Evolutionary conservation across 331 rosid genomes (phyloP), one percentile per base, ranked within the genome.

Genomic region (Ulmus americana): DNA sequence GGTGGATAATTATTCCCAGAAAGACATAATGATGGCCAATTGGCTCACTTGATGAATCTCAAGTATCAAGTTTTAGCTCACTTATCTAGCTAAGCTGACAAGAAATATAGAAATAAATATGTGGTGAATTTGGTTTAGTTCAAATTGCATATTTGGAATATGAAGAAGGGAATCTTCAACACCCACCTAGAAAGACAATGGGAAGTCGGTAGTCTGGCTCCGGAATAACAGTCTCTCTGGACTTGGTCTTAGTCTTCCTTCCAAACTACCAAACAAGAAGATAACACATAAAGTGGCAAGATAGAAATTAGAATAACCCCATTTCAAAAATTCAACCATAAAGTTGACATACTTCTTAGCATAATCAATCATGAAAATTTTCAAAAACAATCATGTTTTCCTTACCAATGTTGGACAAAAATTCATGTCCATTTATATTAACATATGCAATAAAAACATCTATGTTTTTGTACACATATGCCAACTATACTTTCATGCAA

Each of bases 181-280:
- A 79, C 77, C 45, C 45, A 92, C 98, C 98, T 1, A 92, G 90
- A 57, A 92, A 80, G 54, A 89, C 97, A 67, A 89, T 55, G 3
- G 98, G 91, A 83, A 92, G 83, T 60, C 98, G 73, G 63, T 92
- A 92, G 82, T 92, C 98, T 38, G 97, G 91, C 66, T 89, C 90
- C 1, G 98, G 97, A 68, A 92, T 68, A 74, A 89, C 97, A 7
- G 90, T 86, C 79, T 78, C 92, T 52, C 78, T 78, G 74, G 61
- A 79, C 68, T 48, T 71, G 61, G 55, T 39, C 12, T 63, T 35
- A 28, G 66, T 77, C 77, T 59, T 83, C 83, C 77, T 82, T 80
- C 86, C 98, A 70, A 82, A 64, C 97, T 92, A 82, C 68, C 71
- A 82, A 71, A 76, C 51, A 80, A 57, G 67, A 76, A 69, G 54